phyloP scores from a whole-genome alignment of 83 land plant genomes.

The Picea abies region DNA sequence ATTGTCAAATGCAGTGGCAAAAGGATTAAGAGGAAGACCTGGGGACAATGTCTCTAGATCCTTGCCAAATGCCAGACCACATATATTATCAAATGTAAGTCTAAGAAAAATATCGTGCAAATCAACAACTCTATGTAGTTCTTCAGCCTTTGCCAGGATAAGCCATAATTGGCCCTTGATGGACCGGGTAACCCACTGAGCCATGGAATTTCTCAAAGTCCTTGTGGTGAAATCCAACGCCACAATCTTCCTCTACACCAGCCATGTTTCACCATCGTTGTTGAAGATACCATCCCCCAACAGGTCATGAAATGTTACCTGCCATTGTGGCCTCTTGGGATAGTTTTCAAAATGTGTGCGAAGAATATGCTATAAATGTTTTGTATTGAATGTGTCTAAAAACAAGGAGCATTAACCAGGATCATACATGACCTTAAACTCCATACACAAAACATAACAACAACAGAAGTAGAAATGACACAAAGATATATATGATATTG shows the following conservation, averaged over 20 bases:
- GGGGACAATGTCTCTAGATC: slow-evolving; percentile 59
- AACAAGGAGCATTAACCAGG: too few relatives aligned
- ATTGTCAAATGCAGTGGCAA: slow-evolving; percentile 59
- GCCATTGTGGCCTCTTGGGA: slow-evolving; percentile 62
- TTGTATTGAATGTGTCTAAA: slow-evolving; percentile 22
- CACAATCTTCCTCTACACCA: slow-evolving; percentile 58
- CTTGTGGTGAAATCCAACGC: slow-evolving; percentile 71
- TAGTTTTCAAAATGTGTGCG: slow-evolving; percentile 58
- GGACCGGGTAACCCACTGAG: slow-evolving; percentile 47
- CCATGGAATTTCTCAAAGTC: slow-evolving; percentile 60
- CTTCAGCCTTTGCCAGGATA: slow-evolving; percentile 22
- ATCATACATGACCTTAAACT: too few relatives aligned
- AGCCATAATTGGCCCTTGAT: slow-evolving; percentile 49
- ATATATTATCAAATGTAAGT: slow-evolving; percentile 71
- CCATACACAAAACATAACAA: too few relatives aligned
- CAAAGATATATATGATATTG: too few relatives aligned
- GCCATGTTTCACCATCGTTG: slow-evolving; percentile 63
- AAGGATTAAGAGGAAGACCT: slow-evolving; percentile 42
- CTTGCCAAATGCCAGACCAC: slow-evolving; percentile 58
- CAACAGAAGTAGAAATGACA: too few relatives aligned
- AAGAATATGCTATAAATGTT: slow-evolving; percentile 63
- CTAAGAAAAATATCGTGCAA: slow-evolving; percentile 61
- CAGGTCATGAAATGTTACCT: slow-evolving; percentile 60
- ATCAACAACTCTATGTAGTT: slow-evolving; percentile 19
- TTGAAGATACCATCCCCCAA: slow-evolving; percentile 71